phyloP scores from a whole-genome alignment of 345 rosid genomes.

The Streptanthus diversifolius region DNA sequence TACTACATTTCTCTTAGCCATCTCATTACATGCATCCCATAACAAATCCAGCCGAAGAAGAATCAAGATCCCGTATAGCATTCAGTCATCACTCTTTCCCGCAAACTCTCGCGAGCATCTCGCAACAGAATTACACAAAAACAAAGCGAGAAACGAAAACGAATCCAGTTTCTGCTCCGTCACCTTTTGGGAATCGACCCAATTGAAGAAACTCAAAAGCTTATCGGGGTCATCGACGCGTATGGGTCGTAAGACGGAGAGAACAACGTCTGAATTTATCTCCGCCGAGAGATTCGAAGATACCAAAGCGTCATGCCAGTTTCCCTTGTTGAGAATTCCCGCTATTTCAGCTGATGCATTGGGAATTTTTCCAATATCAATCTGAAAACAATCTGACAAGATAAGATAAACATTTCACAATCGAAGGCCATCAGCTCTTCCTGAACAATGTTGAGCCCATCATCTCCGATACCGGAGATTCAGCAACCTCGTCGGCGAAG shows the following conservation, averaged over 20 bases:
- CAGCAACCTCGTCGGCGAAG: slow-evolving; percentile 16
- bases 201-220: slow-evolving; percentile 61
- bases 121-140: slow-evolving; percentile 50
- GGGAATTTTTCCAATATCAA: background rate
- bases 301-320: slow-evolving; percentile 49
- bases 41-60: slow-evolving; percentile 51
- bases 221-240: slow-evolving; percentile 46
- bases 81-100: slow-evolving; percentile 24
- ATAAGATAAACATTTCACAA: background rate
- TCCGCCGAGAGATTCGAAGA: slow-evolving; percentile 38
- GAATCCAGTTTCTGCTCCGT: slow-evolving; percentile 45
- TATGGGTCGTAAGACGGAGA: slow-evolving; percentile 48
- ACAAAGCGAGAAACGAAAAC: slow-evolving; percentile 50
- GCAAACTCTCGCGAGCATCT: slow-evolving; percentile 40
- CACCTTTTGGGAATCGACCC: slow-evolving; percentile 43
- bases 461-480: slow-evolving; percentile 20
- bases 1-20: slow-evolving; percentile 46
- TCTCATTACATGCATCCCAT: slow-evolving; percentile 55
- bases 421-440: background rate
- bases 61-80: slow-evolving; percentile 47
- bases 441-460: slow-evolving; percentile 9
- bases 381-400: slow-evolving; percentile 32
- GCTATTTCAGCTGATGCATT: slow-evolving; percentile 37
- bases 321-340: slow-evolving; percentile 38
- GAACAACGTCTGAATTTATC: slow-evolving; percentile 61